Base-by-base conservation (phyloP, 179 eudicot species). In the Gypsophila paniculata region DNA sequence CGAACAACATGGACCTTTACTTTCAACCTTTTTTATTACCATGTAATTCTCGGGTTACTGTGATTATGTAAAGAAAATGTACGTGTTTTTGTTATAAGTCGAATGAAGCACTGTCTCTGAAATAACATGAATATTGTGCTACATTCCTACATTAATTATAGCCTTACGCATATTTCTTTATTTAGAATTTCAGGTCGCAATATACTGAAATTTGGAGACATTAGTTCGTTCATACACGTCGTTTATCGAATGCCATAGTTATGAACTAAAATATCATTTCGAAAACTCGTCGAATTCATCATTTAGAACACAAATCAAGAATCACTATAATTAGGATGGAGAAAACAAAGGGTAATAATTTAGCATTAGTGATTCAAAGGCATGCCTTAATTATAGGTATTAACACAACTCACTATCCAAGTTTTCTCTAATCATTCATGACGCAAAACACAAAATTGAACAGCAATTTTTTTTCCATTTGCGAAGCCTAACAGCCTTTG, bases 401-500 rank as follows among this genome's bases (percentile, higher is more conserved):
- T 0, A 71, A 66, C 70, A 79, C 59, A 79, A n/a, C 73, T 71
- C 73, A 75, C 67, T 12, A 71, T 59, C 62, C 17, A 70, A 44
- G 66, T 54, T 74, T 60, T 65, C 36, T 38, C 52, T 25, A 32
- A 65, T 54, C 39, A 51, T 54, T 65, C 72, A 61, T 26, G 62
- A 53, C 48, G 21, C 73, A 48, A 62, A 61, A 71, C 42, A 17
- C 61, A 71, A 64, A 53, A 68, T 14, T 51, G 59, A 19, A 68
- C 46, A 49, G 72, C 26, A 59, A 61, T 2, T 66, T 66, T 66
- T 68, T 75, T 21, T 26, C 76, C 69, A 11, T 59, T 67, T 67
- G 76, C 70, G 61, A 71, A 66, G 79, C 79, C 70, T n/a, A 67
- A 22, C 60, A 61, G 76, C 66, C 26, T 63, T 76, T 69, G 73